Base-by-base conservation (phyloP, 257 asterid species). In the Marsdenia floribunda region DNA sequence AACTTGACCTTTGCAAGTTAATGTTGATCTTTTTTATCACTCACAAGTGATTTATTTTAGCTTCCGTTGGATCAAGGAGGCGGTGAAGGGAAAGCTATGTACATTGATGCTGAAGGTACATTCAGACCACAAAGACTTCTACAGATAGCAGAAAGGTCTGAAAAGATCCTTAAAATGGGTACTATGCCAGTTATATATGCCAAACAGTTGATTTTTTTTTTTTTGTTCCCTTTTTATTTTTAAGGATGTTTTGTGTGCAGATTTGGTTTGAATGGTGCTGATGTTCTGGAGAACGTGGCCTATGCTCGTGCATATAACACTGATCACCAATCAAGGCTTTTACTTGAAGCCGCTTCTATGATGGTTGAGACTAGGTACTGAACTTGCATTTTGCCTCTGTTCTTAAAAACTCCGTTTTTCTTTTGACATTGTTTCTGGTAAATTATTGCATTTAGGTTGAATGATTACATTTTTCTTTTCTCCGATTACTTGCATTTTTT, bases 221-320 rank as follows among this genome's bases (percentile, higher is more conserved):
- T 19, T n/a, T n/a, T n/a, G n/a, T n/a, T n/a, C n/a, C n/a, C 72
- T 40, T 72, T 18, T 53, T 6, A n/a, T 67, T n/a, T 26, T 24
- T 11, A 22, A 40, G 40, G 75, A 57, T 59, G 61, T 70, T 79
- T 73, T 42, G 44, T 72, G 42, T 82, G 73, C 81, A 94, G 98
- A 85, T 94, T 81, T 80, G 98, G 98, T 53, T 77, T 94, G 78
- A 92, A 94, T 76, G 99, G 97, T 53, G 89, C 97, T 75, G 97
- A 92, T 80, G 97, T 94, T 73, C 84, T 94, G 89, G 99, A 94
- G 81, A 94, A 94, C 76, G 99, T 92, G 81, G 99, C 98, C 65
- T 93, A 93, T 83, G 98, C 98, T 64, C 89, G 98, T 76, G 98
- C 98, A 50, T 91, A 93, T 80, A 93, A 93, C 88, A 93, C 98